Percentiles rank a stretch among this genome's conserved stretches.
Conservation (phyloP, 73 alveolate genomes). For the Stentor coeruleus region DNA sequence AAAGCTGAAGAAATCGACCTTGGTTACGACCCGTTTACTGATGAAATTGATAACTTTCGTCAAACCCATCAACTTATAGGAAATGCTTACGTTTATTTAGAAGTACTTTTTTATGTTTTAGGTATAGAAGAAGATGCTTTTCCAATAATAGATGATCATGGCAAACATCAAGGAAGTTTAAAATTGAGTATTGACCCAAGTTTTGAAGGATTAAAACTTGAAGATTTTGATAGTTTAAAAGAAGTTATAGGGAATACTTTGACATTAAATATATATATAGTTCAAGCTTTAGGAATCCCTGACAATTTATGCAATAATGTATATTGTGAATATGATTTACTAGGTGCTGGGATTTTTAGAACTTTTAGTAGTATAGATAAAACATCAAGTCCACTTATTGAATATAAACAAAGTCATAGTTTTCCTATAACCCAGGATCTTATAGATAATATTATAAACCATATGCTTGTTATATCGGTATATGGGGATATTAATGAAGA, state of each 20-base stretch:
- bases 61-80: constrained; percentile 16
- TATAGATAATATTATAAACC: neutral
- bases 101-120: constrained; percentile 32
- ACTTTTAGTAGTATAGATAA: neutral
- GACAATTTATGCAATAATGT: neutral
- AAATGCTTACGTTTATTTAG: neutral
- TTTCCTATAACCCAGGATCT: neutral
- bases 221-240: constrained; percentile 2
- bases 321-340: constrained; percentile 7
- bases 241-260: constrained; percentile 27
- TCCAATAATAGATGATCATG: constrained; percentile 61
- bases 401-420: neutral
- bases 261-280: neutral
- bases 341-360: neutral
- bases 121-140: constrained; percentile 30
- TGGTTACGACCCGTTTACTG: constrained; percentile 83
- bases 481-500: constrained; percentile 5
- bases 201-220: neutral
- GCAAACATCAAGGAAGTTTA: neutral
- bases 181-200: constrained; percentile 35
- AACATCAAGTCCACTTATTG: neutral
- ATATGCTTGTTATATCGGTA: neutral
- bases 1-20: neutral
- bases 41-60: constrained; percentile 61
- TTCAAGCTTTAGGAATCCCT: constrained; percentile 13